A percentile compares a stretch with the other conserved stretches of the same genome.
phyloP scores from a whole-genome alignment of 1,284 basidiomycete genomes.

The Nidula niveotomentosa region DNA sequence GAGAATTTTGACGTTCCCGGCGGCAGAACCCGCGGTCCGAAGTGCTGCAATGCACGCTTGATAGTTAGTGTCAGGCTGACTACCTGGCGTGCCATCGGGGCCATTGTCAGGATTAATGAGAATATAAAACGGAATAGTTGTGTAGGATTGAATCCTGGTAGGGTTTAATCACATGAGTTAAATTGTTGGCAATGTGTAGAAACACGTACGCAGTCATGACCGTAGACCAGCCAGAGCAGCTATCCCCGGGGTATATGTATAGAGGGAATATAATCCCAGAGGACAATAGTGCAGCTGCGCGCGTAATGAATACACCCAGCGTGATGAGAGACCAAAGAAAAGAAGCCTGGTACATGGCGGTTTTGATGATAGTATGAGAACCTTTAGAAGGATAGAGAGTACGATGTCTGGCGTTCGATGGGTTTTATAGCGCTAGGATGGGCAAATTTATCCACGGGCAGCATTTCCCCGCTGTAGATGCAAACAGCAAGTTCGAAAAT shows the following conservation, averaged over 20 bases:
- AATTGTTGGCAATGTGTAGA: no score
- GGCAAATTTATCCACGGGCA: no score
- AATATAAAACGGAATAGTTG: background rate
- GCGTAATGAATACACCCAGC: background rate
- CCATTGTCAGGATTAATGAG: background rate
- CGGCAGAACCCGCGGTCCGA: conserved; percentile 7
- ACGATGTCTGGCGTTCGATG: no score
- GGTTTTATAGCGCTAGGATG: no score
- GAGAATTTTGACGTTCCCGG: conserved; percentile 27
- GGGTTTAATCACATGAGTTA: no score
- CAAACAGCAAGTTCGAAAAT: no score
- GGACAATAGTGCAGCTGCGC: background rate
- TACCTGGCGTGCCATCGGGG: background rate
- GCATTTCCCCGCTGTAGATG: no score
- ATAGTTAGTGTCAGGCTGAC: background rate
- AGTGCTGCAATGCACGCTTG: conserved; percentile 7
- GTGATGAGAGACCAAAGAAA: background rate
- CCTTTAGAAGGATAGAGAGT: no score
- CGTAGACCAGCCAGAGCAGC: conserved; percentile 15
- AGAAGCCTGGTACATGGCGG: no score
- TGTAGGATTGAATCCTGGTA: background rate
- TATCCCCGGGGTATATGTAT: conserved; percentile 20
- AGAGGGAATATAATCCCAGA: conserved; percentile 21
- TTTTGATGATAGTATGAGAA: no score
- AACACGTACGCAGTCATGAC: background rate